Base-by-base conservation (phyloP, 805 yeast species). In the Priceomyces melissophilus region DNA sequence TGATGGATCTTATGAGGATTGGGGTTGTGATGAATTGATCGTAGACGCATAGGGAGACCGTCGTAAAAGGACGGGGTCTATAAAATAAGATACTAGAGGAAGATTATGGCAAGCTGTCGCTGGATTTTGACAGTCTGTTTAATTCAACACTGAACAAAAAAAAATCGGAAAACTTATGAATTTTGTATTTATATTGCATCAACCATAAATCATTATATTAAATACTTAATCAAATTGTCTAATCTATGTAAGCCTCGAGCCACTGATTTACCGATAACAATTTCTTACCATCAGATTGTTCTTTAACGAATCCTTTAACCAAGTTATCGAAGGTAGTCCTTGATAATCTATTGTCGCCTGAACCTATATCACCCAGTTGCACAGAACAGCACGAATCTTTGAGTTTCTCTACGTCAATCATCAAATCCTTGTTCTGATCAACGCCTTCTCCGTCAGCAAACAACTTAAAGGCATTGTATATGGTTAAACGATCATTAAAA, bases 1-100 rank as follows among this genome's bases (percentile, higher is more conserved):
- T 3, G 99, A 95, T 61, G 96, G 98, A 4, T 80, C 95, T 39
- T 91, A 81, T 57, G 99, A 93, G 69, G 99, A 93, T 61, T 93
- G 99, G 99, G 96, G 96, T 39, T 93, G 96, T 57, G 98, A 93
- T 64, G 99, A 93, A 68, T 77, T 93, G 58, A 90, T 93, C 59
- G 87, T 90, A 42, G 98, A 93, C 15, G 17, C 27, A 32, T 32
- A 9, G 27, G 23, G 12, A 9, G 25, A 12, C 15, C 33, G n/a
- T n/a, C n/a, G n/a, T n/a, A n/a, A n/a, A n/a, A n/a, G n/a, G n/a
- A n/a, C n/a, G n/a, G n/a, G n/a, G n/a, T n/a, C n/a, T n/a, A n/a
- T n/a, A n/a, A 14, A 31, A 10, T 14, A 14, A 7, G n/a, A 31
- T 31, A 12, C 32, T 17, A 31, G 14, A 17, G 33, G 33, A 20